Base-by-base conservation (phyloP, 2,329 filamentous ascomycete species). In the Diaporthe humulicola region DNA sequence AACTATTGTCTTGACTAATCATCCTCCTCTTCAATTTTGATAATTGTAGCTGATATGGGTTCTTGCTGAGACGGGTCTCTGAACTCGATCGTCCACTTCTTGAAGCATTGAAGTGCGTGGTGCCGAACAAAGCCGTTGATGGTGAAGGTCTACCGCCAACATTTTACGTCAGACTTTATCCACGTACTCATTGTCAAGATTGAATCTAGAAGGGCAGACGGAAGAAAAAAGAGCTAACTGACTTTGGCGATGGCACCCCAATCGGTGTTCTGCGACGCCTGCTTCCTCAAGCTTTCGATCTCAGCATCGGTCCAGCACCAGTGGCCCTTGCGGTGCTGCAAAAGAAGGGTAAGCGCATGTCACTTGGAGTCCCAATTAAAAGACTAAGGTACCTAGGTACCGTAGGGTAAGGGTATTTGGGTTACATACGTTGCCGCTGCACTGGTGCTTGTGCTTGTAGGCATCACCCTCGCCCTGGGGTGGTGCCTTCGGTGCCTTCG, bases 31-130 rank as follows among this genome's bases (percentile, higher is more conserved):
- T 61, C 36, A 28, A 28, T 3, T 5, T 17, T 42, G 4, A 38
- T 17, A 0, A n/a, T 7, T 3, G 17, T 17, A 0, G 36, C 3
- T 3, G 17, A 2, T 14, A 38, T n/a, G 3, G 56, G 33, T 8
- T 33, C 19, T n/a, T 10, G 7, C 6, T n/a, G 4, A 25, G n/a
- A 28, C 22, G 36, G 14, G n/a, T 61, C 36, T 1, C 57, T 40
- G 19, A 28, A 61, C 36, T 19, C 12, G 2, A 38, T 3, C 14
- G 9, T 28, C 57, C 57, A 61, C 36, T 25, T 60, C 57, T 60
- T 60, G 57, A 60, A 40, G 33, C 57, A 60, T 9, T 40, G 12
- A 1, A 9, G 6, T 25, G 36, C 17, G 17, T 33, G 3, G 17
- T 57, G 54, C 6, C 57, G 57, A 6, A 42, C 58, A 17, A 40